Conservation (phyloP, 192 early-diverging fungal species). For the Pecoramyces ruminantium region DNA sequence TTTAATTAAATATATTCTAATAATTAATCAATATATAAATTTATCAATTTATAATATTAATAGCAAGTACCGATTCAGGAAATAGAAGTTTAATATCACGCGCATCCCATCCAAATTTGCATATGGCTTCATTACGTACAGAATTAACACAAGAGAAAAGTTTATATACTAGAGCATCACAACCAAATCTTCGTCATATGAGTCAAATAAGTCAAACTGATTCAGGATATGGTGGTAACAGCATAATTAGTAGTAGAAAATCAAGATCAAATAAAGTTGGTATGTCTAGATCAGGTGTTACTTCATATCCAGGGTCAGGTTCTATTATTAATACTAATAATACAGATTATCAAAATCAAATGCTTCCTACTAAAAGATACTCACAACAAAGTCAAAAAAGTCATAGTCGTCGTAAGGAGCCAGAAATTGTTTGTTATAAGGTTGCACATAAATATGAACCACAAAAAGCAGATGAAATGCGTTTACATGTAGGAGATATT, state of each 20-base stretch:
- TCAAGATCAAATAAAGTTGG: neutral
- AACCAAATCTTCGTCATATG: neutral
- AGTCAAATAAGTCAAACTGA: neutral
- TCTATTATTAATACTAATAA: neutral
- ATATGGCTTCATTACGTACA: neutral
- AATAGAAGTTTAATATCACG: neutral
- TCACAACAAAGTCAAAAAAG: neutral
- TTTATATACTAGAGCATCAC: neutral
- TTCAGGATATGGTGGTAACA: neutral
- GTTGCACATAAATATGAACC: neutral
- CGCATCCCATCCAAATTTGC: neutral
- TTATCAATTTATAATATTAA: too few relatives aligned
- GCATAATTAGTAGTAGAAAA: neutral
- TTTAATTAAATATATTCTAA: too few relatives aligned
- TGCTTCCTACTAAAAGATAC: neutral
- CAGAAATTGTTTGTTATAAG: neutral
- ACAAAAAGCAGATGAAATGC: conserved; percentile 5
- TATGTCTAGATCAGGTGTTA: neutral
- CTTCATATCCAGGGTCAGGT: neutral
- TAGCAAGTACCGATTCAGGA: neutral
- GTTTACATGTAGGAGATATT: conserved; percentile 4
- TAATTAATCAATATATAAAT: too few relatives aligned
- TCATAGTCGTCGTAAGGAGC: neutral
- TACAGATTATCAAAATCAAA: neutral
- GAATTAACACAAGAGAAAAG: neutral